phyloP scores from a whole-genome alignment of 306 rosid genomes.

The Vicia faba region DNA sequence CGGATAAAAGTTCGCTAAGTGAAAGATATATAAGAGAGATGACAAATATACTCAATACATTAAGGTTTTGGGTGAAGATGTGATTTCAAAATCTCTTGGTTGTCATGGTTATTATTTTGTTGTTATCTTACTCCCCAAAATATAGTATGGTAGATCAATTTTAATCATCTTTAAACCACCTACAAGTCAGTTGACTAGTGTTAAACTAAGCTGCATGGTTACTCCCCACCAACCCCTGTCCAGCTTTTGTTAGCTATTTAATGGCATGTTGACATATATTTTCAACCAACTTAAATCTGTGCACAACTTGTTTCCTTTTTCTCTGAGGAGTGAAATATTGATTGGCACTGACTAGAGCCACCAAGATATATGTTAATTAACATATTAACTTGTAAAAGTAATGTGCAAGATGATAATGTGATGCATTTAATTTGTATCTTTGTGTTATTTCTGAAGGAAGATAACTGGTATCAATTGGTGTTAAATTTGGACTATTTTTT shows the following conservation, averaged over 20 bases:
- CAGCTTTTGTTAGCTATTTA: constrained; percentile 24
- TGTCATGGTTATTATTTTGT: background rate
- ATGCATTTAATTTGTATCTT: constrained; percentile 21
- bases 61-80: background rate
- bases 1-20: background rate
- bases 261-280: constrained; percentile 35
- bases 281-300: constrained; percentile 16
- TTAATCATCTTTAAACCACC: constrained; percentile 22
- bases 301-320: constrained; percentile 24
- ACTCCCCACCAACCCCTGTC: background rate
- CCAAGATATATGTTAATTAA: constrained; percentile 24
- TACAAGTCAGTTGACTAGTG: constrained; percentile 17
- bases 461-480: constrained; percentile 21
- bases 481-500: constrained; percentile 18
- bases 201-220: constrained; percentile 24
- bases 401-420: constrained; percentile 12
- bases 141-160: background rate
- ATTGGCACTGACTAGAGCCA: constrained; percentile 24
- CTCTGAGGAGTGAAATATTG: constrained; percentile 27
- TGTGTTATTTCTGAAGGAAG: constrained; percentile 15
- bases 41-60: background rate
- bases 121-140: background rate
- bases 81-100: background rate
- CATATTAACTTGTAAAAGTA: constrained; percentile 27
- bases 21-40: background rate